Evolutionary conservation across 371 early-diverging fungal species (phyloP).

Genomic region (Furculomyces boomerangus): DNA sequence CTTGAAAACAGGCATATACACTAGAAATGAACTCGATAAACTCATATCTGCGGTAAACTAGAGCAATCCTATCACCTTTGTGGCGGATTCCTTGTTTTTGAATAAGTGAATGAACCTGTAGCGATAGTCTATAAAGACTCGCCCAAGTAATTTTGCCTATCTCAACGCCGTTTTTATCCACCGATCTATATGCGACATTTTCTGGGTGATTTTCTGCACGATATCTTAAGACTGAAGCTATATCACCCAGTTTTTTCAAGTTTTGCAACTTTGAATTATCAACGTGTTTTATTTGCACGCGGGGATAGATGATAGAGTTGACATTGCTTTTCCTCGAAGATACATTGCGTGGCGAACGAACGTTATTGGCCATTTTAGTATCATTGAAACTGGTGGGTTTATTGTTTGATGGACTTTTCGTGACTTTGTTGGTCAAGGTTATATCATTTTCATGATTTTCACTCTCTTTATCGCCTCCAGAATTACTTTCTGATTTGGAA

Average conservation of each 20-base stretch:
- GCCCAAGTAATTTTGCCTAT: slow-evolving; percentile 44
- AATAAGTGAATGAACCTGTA: slow-evolving; percentile 40
- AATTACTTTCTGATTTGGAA: too few species aligned
- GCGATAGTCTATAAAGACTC: slow-evolving; percentile 42
- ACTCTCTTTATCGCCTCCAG: too few species aligned
- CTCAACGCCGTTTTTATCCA: slow-evolving; percentile 61
- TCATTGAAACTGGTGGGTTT: too few species aligned
- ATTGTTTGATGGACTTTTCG: too few species aligned
- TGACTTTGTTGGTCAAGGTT: too few species aligned
- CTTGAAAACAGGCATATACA: slow-evolving; percentile 57
- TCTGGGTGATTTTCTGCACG: slow-evolving; percentile 31
- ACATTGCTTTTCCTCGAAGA: too few species aligned
- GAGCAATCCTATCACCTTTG: slow-evolving; percentile 49
- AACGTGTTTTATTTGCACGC: not conserved
- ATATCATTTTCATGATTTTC: too few species aligned
- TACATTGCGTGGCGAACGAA: too few species aligned
- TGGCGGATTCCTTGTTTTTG: slow-evolving; percentile 31
- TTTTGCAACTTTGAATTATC: not conserved
- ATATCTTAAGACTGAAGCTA: slow-evolving; percentile 36
- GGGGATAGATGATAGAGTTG: not conserved
- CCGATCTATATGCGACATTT: slow-evolving; percentile 36
- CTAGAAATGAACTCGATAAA: slow-evolving; percentile 58
- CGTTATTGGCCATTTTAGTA: too few species aligned
- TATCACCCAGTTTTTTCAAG: slow-evolving; percentile 2
- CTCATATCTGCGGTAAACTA: slow-evolving; percentile 65